Conservation (phyloP, 2,329 filamentous ascomycete species). For the Penicillium polonicum region DNA sequence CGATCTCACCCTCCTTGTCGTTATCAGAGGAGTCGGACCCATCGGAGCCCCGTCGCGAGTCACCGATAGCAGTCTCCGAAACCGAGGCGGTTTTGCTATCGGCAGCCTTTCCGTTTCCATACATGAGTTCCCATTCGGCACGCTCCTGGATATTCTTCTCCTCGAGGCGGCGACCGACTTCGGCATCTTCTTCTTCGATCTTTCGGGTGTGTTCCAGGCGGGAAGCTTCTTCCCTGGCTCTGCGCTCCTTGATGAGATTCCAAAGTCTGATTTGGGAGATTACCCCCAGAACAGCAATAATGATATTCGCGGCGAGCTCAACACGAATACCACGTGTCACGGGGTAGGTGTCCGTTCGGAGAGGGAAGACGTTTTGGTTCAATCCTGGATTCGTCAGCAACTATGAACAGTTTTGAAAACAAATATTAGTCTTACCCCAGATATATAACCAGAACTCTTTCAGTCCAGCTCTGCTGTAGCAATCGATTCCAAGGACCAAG, state of each 20-base stretch:
- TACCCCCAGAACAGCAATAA: constrained; percentile 72
- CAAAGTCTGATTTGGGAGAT: constrained; percentile 84
- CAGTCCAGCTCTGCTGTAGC: constrained; percentile 81
- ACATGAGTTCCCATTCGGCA: constrained; percentile 71
- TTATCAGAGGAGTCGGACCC: constrained; percentile 17
- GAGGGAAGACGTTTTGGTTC: constrained; percentile 76
- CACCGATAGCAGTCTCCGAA: constrained; percentile 28
- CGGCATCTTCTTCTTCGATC: constrained; percentile 65
- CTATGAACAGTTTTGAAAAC: neutral
- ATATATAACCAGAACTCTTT: constrained; percentile 97
- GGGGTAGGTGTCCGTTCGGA: constrained; percentile 74
- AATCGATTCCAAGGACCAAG: constrained; percentile 81
- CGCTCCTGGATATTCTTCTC: constrained; percentile 47
- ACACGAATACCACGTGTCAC: constrained; percentile 82
- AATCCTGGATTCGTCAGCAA: constrained; percentile 50
- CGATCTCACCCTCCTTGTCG: constrained; percentile 24
- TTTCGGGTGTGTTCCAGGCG: constrained; percentile 54
- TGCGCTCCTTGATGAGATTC: constrained; percentile 66
- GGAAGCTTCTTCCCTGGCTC: constrained; percentile 47
- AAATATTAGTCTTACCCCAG: constrained; percentile 60
- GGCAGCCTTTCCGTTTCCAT: constrained; percentile 58
- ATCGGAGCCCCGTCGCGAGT: constrained; percentile 22
- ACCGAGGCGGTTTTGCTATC: constrained; percentile 31
- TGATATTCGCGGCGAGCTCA: constrained; percentile 74
- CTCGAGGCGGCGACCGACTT: constrained; percentile 61